Conservation (phyloP, 2,329 filamentous ascomycete genomes). For the Fusarium pseudoanthophilum region DNA sequence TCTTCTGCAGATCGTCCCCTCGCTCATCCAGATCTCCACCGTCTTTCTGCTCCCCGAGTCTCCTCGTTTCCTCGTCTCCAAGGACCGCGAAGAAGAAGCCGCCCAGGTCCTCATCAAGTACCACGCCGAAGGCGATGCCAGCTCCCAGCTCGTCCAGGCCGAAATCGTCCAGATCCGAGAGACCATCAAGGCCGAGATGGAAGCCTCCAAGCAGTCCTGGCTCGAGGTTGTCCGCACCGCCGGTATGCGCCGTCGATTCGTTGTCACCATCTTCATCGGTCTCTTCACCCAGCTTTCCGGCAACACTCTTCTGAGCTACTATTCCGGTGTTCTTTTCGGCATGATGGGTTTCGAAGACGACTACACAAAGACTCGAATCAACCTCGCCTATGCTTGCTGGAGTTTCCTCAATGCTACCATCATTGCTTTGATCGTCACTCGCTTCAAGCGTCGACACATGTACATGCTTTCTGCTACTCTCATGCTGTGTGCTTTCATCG, state of each 20-base stretch:
- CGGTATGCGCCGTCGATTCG: conserved; percentile 60
- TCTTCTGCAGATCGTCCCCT: conserved; percentile 56
- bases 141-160: conserved; percentile 64
- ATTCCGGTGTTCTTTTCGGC: conserved; percentile 50
- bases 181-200: conserved; percentile 65
- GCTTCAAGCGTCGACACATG: conserved; percentile 61
- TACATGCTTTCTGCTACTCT: conserved; percentile 61
- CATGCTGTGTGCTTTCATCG: conserved; percentile 62
- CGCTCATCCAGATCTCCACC: conserved; percentile 52
- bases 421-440: conserved; percentile 56
- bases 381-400: conserved; percentile 59
- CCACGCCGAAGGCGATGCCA: conserved; percentile 62
- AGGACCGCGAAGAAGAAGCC: conserved; percentile 48
- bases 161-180: conserved; percentile 70
- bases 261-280: conserved; percentile 61
- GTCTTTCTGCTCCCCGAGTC: conserved; percentile 51
- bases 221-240: conserved; percentile 59
- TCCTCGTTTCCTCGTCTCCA: conserved; percentile 49
- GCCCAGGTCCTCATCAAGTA: conserved; percentile 52
- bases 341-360: conserved; percentile 57
- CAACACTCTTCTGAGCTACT: conserved; percentile 54
- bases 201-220: conserved; percentile 63
- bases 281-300: conserved; percentile 65
- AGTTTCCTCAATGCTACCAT: conserved; percentile 54
- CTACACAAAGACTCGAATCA: conserved; percentile 58